These are phyloP conservation scores for Microstegium vimineum DNA, from an alignment of 176 grass and related monocot genomes.

Conservation along the genomic window DNA sequence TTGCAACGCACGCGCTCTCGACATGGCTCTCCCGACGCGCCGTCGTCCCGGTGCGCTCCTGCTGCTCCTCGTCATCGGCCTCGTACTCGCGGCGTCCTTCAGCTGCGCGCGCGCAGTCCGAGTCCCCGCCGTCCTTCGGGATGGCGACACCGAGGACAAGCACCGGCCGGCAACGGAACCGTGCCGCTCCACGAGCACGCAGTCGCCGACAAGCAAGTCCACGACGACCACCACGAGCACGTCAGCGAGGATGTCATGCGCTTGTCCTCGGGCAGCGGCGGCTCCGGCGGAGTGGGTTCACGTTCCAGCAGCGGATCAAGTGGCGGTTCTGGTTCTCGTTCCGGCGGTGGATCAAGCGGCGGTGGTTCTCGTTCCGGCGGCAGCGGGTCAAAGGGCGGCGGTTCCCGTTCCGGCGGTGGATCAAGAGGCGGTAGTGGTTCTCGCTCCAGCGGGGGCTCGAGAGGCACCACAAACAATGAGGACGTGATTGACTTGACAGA, in stretches of 20 bases:
- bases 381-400: no score
- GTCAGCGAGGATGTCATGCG: background rate
- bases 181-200: background rate
- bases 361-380: no score
- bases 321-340: background rate
- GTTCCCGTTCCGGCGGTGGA: no score
- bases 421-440: no score
- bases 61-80: background rate
- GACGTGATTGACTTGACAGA: background rate
- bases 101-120: background rate
- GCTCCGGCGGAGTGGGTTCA: background rate
- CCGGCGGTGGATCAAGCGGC: background rate
- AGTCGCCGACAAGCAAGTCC: background rate
- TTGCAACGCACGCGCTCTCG: background rate
- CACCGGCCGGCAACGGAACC: background rate
- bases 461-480: background rate
- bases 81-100: background rate
- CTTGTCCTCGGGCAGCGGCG: background rate
- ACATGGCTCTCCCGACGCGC: background rate
- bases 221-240: no score
- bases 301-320: no score
- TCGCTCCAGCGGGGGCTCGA: no score
- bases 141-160: background rate
- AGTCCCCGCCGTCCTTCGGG: background rate
- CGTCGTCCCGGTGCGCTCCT: background rate